Evolutionary conservation across 768 basidiomycete species (phyloP), one percentile per base, ranked within the genome.

Genomic region (Termitomyces sp.): DNA sequence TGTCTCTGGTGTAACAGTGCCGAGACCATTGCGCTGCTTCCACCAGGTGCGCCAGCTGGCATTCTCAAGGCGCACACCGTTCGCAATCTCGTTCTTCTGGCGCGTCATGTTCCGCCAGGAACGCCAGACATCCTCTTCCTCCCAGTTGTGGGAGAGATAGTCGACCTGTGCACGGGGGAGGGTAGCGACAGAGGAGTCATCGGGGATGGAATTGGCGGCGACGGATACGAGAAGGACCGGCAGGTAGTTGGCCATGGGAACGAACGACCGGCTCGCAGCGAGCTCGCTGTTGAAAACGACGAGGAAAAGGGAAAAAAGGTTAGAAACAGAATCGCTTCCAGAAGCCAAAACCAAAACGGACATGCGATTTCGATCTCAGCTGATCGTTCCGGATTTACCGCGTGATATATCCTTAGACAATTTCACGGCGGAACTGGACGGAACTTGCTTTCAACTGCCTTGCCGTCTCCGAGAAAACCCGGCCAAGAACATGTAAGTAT

Each of bases 21-120:
- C 91, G 59, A 99, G 82, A 62, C 94, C 91, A 65, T 97, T 97
- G 60, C 96, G 79, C 81, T 98, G 95, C 74, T 98, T 98, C 88
- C 95, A 98, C 96, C 96, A 99, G 1, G 95, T 98, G 41, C 96
- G 78, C 96, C 96, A 99, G 59, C 89, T 92, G 9, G 97, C 97
- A 66, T 99, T 99, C 79, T 99, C 97, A 55, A 99, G 83, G 48
- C 96, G 79, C 47, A 89, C 79, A 46, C 96, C 96, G 69, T 99
- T 98, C 6, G 92, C 85, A 67, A 99, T 97, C 73, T 94, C 96
- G 69, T 96, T 90, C 83, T 98, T 99, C 79, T 94, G 93, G 55
- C 91, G 82, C 46, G 96, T 98, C 94, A 98, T 98, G 68, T 86
- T 92, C 62, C 95, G 81, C 96, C 96, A 99, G n/a, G 88, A 91